phyloP scores from a whole-genome alignment of 192 early-diverging fungal genomes.

The Neocallimastix lanati region DNA sequence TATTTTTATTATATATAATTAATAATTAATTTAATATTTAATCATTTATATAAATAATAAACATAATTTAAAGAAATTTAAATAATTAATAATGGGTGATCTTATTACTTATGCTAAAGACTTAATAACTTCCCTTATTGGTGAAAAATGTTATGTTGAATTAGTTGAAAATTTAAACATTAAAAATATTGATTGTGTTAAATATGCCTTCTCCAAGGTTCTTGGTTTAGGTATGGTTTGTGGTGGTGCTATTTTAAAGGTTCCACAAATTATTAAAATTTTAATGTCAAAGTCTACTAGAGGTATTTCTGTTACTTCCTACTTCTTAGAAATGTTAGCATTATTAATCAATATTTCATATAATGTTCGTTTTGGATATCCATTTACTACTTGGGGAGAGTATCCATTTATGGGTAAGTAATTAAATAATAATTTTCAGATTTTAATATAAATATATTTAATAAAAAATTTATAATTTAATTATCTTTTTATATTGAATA shows the following conservation, averaged over 20 bases:
- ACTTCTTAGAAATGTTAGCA: conserved; percentile 66
- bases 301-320: conserved; percentile 64
- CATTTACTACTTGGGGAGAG: conserved; percentile 59
- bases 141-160: conserved; percentile 55
- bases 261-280: conserved; percentile 93
- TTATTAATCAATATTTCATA: conserved; percentile 63
- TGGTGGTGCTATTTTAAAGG: conserved; percentile 79
- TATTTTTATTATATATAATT: too few relatives aligned
- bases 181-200: conserved; percentile 52
- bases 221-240: conserved; percentile 88
- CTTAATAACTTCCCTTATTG: conserved; percentile 54
- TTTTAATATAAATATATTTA: too few relatives aligned
- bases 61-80: too few relatives aligned
- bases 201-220: conserved; percentile 68
- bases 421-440: too few relatives aligned
- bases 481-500: too few relatives aligned
- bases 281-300: conserved; percentile 40
- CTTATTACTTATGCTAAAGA: background rate
- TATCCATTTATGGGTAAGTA: background rate
- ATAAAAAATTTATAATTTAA: too few relatives aligned
- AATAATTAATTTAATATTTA: too few relatives aligned
- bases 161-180: conserved; percentile 55
- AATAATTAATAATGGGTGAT: background rate
- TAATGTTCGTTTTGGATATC: conserved; percentile 61
- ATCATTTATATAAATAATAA: too few relatives aligned